Evolutionary conservation across 2,329 filamentous ascomycete genomes (phyloP), one percentile per base, ranked within the genome.

Genomic region (Aspergillaceae sp.): DNA sequence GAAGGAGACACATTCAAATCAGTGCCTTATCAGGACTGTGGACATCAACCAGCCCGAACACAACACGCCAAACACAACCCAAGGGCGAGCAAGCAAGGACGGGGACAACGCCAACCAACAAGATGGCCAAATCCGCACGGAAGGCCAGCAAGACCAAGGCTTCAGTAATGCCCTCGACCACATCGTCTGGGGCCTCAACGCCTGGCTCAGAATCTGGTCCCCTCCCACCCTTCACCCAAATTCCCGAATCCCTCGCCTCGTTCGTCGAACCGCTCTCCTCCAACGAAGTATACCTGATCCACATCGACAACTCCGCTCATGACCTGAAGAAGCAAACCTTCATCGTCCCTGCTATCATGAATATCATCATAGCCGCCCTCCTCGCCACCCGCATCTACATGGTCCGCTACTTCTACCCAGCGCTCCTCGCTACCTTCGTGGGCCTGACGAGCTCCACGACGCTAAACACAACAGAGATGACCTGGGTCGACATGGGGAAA

Each of bases 311-410:
- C 49, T 82, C 84, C 51, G 81, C 83, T 0, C 67, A 69, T 19
- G 74, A 75, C 29, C 80, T 90, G 69, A 96, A 96, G 70, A 79
- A 79, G 63, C 85, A 87, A 59, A 84, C 94, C 58, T 96, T 95
- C 68, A 58, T 81, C 41, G 82, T 95, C 1, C 88, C 90, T 10
- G 75, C 88, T 11, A 65, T 82, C 11, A 80, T 95, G 68, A 96
- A 96, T 66, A 47, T 84, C 32, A 67, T 72, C 54, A 81, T 96
- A 47, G 71, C 75, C 6, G 59, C 74, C 2, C 66, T 87, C 30
- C 80, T 95, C 56, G 56, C 75, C 19, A 19, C 19, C 19, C 19
- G 19, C 19, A 19, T 19, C 48, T 81, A 81, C 64, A 71, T 74
- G 64, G 83, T 87, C 55, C 54, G 78, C 8, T 86, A 86, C 0